Base-by-base conservation (phyloP, 116 monocot species). In the Papilionanthe hybrid region DNA sequence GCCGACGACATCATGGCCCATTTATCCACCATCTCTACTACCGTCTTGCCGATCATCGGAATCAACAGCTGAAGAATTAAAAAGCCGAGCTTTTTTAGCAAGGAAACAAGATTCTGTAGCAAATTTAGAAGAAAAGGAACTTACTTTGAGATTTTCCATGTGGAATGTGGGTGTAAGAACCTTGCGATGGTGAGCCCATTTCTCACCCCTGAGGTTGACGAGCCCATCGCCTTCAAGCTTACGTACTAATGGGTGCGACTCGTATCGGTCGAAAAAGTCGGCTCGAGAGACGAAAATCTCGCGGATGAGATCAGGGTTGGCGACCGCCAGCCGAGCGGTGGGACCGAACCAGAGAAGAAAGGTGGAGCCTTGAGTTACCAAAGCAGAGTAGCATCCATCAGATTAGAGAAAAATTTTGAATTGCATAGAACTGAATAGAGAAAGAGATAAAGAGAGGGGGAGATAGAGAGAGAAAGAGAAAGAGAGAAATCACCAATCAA, bases 341-440 rank as follows among this genome's bases (percentile, higher is more conserved):
- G 96, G 90, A 1, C 96, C 96, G 75, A 96, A 96, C 92, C 93
- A 96, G n/a, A 96, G 84, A 18, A 96, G 68, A 79, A 91, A 96
- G 75, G 82, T 90, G 47, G 92, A 83, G 29, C 96, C 96, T 96
- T 86, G 11, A 32, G 73, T 9, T 73, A 73, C 43, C 23, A 75
- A 75, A 75, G 27, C 75, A 75, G 75, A 75, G 25, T 44, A 49
- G 49, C 48, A 50, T 50, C 75, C 75, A 50, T 75, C 27, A 75
- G 75, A 75, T 42, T 43, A 49, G 45, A 13, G 75, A 75, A 47
- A 49, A 75, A 2, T 67, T n/a, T 53, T 55, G 79, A 77, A 77
- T 32, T 77, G 45, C 15, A 53, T 15, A 3, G 53, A 77, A 75
- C 18, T 30, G 55, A 55, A 85, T 9, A 37, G 55, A 76, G 53